phyloP scores from a whole-genome alignment of 1,139 yeast genomes.

The Suhomyces wounanorum region DNA sequence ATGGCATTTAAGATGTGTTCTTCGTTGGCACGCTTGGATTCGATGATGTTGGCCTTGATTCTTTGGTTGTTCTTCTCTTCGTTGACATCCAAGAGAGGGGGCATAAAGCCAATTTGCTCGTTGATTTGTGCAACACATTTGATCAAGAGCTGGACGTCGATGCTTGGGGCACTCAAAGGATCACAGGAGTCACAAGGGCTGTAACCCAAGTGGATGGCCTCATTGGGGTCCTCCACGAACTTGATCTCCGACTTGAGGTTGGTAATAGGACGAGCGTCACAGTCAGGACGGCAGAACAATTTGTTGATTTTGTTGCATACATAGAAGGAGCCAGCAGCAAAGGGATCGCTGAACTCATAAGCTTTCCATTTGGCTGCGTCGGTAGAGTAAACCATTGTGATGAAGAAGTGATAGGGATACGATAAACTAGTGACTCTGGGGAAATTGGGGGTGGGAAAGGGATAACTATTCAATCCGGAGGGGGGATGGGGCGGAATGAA shows the following conservation, averaged over 20 bases:
- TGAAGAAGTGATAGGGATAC: too few species aligned
- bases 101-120: conserved; percentile 56
- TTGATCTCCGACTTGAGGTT: conserved; percentile 46
- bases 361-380: conserved; percentile 63
- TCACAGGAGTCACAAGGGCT: conserved; percentile 58
- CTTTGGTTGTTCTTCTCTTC: conserved; percentile 42
- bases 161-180: conserved; percentile 38
- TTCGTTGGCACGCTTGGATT: conserved; percentile 31
- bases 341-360: conserved; percentile 67
- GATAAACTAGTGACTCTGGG: background rate
- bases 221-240: conserved; percentile 41
- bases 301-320: conserved; percentile 50
- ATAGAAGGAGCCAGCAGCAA: conserved; percentile 57
- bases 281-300: conserved; percentile 65
- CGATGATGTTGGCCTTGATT: conserved; percentile 43
- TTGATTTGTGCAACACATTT: conserved; percentile 62
- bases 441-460: background rate
- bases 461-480: background rate
- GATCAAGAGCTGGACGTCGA: conserved; percentile 55
- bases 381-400: conserved; percentile 43
- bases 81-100: conserved; percentile 52
- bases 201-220: conserved; percentile 51
- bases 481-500: background rate
- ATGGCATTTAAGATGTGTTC: conserved; percentile 30
- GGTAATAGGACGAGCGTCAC: conserved; percentile 54